Evolutionary conservation across 2,329 filamentous ascomycete genomes (phyloP).

Genomic region (Raffaelea ambrosiae): DNA sequence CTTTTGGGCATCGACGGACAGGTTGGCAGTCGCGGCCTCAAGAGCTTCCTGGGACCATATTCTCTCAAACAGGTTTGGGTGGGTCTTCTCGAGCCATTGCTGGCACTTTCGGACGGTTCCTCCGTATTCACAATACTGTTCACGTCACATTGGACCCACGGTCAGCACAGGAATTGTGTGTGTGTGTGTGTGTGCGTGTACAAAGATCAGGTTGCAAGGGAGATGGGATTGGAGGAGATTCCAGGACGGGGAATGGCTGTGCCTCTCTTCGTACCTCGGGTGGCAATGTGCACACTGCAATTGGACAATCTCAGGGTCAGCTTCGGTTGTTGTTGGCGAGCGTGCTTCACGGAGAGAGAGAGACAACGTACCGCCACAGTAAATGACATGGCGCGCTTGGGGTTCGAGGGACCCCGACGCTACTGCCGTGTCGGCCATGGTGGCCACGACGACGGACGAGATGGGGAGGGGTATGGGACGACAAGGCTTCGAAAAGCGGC

Average conservation of each 20-base stretch:
- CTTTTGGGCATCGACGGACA: conserved; percentile 87
- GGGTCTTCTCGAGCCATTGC: conserved; percentile 78
- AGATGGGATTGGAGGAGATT: not conserved
- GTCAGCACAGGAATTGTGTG: not conserved
- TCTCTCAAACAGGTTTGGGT: conserved; percentile 64
- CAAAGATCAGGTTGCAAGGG: not conserved
- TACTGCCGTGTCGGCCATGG: conserved; percentile 47
- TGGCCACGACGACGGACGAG: not conserved
- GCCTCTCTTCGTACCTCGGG: conserved; percentile 44
- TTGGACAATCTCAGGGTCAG: conserved; percentile 8
- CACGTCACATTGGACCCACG: not conserved
- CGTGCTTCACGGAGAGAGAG: too few species aligned
- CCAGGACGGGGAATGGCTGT: not conserved
- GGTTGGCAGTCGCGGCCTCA: conserved; percentile 72
- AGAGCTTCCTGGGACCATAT: conserved; percentile 86
- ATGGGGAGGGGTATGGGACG: too few species aligned
- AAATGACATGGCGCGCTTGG: conserved; percentile 43
- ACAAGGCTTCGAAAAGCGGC: too few species aligned
- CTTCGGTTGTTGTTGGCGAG: not conserved
- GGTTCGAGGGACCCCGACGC: conserved; percentile 36
- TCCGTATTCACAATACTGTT: conserved; percentile 96
- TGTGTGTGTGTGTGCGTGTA: not conserved
- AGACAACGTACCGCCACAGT: conserved; percentile 46
- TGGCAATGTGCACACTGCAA: conserved; percentile 53
- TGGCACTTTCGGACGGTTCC: conserved; percentile 94